These are phyloP conservation scores for Coffea eugenioides DNA, from an alignment of 257 asterid species.

Conservation along the genomic window DNA sequence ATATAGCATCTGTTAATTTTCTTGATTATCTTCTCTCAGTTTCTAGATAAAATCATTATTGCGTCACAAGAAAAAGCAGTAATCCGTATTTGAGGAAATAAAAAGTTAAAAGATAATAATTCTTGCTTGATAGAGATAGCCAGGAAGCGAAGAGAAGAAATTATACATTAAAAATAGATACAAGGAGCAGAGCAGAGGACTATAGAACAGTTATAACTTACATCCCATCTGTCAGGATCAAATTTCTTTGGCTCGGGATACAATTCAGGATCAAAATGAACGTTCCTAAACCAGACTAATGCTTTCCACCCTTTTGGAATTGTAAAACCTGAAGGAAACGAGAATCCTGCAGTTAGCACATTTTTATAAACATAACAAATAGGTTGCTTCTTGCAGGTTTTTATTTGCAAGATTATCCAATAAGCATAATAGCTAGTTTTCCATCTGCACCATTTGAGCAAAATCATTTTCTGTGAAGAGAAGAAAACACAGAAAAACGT, in stretches of 20 bases:
- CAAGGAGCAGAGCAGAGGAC: background rate
- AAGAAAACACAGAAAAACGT: background rate
- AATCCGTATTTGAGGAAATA: background rate
- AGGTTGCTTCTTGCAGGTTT: background rate
- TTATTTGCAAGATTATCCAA: background rate
- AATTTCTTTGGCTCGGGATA: slow-evolving; percentile 67
- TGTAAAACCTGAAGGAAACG: slow-evolving; percentile 50
- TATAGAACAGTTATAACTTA: slow-evolving; percentile 33
- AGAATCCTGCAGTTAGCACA: background rate
- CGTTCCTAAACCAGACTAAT: slow-evolving; percentile 75
- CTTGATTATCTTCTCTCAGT: background rate
- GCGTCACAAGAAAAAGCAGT: background rate
- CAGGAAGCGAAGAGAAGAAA: background rate
- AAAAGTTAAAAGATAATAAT: no score
- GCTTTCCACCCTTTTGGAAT: slow-evolving; percentile 93
- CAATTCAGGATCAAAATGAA: slow-evolving; percentile 65
- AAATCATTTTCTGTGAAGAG: background rate
- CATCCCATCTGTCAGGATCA: slow-evolving; percentile 95
- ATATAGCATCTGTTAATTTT: background rate
- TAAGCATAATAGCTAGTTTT: no score
- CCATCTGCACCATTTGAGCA: background rate
- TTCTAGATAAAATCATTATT: background rate
- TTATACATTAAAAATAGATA: background rate
- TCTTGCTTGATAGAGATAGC: background rate
- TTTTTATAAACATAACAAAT: background rate